A percentile compares a stretch with the other conserved stretches of the same genome.
These are phyloP conservation scores for Panicum miliaceum DNA, from an alignment of 176 grass and related monocot genomes.

Conservation along the genomic window DNA sequence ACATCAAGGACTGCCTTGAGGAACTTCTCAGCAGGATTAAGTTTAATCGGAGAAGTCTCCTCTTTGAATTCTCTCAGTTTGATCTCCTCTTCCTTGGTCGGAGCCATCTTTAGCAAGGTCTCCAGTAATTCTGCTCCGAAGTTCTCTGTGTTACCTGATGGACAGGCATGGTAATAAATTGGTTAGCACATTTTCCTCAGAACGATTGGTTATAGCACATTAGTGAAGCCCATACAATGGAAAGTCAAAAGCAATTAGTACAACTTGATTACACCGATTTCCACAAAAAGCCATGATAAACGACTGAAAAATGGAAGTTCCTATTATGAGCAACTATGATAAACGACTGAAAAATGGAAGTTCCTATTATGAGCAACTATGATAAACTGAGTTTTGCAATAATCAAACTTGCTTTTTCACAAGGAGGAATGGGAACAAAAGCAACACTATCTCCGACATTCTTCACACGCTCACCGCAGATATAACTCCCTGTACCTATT, in stretches of 20 bases:
- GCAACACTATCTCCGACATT: background rate
- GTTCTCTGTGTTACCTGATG: conserved; percentile 79
- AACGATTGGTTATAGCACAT: conserved; percentile 32
- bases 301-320: background rate
- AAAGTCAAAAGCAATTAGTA: conserved; percentile 23
- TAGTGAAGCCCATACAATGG: conserved; percentile 14
- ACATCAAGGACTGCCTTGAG: conserved; percentile 93
- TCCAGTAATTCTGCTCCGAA: conserved; percentile 86
- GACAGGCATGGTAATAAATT: conserved; percentile 36
- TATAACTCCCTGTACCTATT: conserved; percentile 13
- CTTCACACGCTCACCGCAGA: conserved; percentile 33
- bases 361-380: conserved; percentile 14
- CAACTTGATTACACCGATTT: background rate
- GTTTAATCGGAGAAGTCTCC: conserved; percentile 67
- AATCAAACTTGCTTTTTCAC: no score
- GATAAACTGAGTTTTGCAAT: no score
- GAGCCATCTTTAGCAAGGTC: conserved; percentile 99
- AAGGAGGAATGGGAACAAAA: background rate
- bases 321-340: conserved; percentile 14
- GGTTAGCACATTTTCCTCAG: background rate
- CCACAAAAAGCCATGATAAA: background rate
- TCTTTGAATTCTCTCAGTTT: conserved; percentile 92
- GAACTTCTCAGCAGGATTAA: conserved; percentile 86
- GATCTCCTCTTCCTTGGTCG: conserved; percentile 96
- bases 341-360: conserved; percentile 4